Base-by-base conservation (phyloP, 192 early-diverging fungal genomes). In the Piromyces finnis region DNA sequence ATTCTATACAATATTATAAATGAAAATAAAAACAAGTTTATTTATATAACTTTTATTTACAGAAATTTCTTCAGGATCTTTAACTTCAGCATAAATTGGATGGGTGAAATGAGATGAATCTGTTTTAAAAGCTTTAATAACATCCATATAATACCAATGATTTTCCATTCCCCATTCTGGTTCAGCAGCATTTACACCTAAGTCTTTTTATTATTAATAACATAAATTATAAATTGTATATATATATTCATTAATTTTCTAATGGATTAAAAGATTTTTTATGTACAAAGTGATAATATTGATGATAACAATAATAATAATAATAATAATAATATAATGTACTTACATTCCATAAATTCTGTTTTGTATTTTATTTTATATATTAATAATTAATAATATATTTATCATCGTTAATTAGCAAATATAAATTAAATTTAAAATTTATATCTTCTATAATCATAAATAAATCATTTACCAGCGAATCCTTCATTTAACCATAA, bases 401-500 rank as follows among this genome's bases (percentile, higher is more conserved):
- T n/a, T n/a, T n/a, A n/a, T n/a, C n/a, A n/a, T n/a, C n/a, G n/a
- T n/a, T n/a, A n/a, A n/a, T n/a, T n/a, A n/a, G n/a, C n/a, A n/a
- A n/a, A n/a, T n/a, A n/a, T n/a, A n/a, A n/a, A n/a, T n/a, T n/a
- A n/a, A n/a, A n/a, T n/a, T n/a, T n/a, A n/a, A n/a, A n/a, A n/a
- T n/a, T n/a, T n/a, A n/a, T n/a, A n/a, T n/a, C n/a, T n/a, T n/a
- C n/a, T n/a, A 35, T 35, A 35, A 7, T 35, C 3, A 14, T 39
- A 39, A 14, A 14, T 14, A 14, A 14, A 39, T 39, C 1, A 37
- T 14, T 37, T 51, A 51, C 41, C 41, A 51, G 97, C 97, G 85
- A 98, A 98, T 32, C 95, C 95, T 86, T 98, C 97, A 84, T 98
- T 98, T 82, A 98, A 87, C 96, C 96, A 98, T 77, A 97, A 85